phyloP scores from a whole-genome alignment of 2,329 filamentous ascomycete genomes.

The Verticillium isaacii region DNA sequence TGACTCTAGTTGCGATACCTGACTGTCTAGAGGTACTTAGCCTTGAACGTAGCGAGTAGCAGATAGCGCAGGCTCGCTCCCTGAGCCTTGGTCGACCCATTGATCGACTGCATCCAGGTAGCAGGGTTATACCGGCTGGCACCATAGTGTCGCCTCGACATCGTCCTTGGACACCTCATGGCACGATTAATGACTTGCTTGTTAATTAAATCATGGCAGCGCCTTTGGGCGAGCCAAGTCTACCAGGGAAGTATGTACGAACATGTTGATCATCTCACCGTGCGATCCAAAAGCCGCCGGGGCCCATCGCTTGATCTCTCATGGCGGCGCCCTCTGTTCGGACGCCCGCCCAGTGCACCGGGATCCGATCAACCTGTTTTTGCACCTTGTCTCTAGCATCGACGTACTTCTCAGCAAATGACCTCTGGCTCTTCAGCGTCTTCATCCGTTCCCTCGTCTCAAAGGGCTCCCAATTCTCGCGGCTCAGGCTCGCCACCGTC shows the following conservation, averaged over 20 bases:
- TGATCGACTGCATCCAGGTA: too few species aligned
- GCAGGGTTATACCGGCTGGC: too few species aligned
- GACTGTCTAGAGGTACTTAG: too few species aligned
- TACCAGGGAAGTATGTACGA: neutral
- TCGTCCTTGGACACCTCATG: too few species aligned
- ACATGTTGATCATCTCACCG: conserved; percentile 17
- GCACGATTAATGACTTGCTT: neutral
- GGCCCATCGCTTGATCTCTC: conserved; percentile 44
- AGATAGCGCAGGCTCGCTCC: too few species aligned
- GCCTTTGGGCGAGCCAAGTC: neutral
- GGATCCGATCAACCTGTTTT: conserved; percentile 51
- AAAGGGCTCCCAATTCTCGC: conserved; percentile 39
- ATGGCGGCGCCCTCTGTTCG: conserved; percentile 41
- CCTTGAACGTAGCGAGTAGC: too few species aligned
- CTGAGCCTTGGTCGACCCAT: too few species aligned
- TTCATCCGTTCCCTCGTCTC: conserved; percentile 32
- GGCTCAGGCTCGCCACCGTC: conserved; percentile 39
- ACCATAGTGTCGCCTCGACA: too few species aligned
- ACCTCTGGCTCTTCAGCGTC: conserved; percentile 34
- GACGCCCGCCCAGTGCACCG: conserved; percentile 54
- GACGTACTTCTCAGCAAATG: conserved; percentile 38
- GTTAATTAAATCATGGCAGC: neutral
- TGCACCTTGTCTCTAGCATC: conserved; percentile 45
- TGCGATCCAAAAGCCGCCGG: conserved; percentile 43
- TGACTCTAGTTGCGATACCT: neutral